Evolutionary conservation across 2,329 filamentous ascomycete genomes (phyloP), one percentile per base, ranked within the genome.

Genomic region (Lecanicillium sp.): DNA sequence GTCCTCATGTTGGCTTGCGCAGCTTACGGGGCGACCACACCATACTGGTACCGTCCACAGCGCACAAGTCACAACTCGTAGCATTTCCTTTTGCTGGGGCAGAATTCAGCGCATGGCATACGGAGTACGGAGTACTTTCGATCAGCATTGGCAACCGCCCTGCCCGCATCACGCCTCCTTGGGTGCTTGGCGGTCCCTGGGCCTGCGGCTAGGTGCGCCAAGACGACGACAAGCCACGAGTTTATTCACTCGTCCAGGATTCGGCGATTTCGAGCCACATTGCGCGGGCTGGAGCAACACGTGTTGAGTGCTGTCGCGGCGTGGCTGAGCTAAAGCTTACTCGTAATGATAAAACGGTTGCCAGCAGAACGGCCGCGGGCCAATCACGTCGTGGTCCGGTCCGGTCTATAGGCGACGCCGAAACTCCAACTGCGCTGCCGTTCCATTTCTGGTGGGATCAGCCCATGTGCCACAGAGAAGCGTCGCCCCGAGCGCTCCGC

Each of bases 251-350:
- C 11, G 19, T 33, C 12, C 26, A 33, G 36, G 35, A 20, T 17
- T 33, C 44, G 44, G 35, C 26, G 27, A 40, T 26, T 39, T 32
- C n/a, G 36, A 40, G 20, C 35, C 35, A 39, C 20, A 24, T n/a
- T 12, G 26, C 24, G 36, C 23, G 21, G 33, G 21, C 21, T 38
- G 27, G n/a, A 29, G 23, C 35, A 47, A 33, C 44, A 47, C 44
- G 44, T 47, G 44, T 37, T 37, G 36, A 33, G 23, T n/a, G 12
- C 14, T 15, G 27, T 10, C 11, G 27, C 24, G 20, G 35, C 36
- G 35, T 47, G 36, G 36, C 44, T 47, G 26, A 47, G 44, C 35
- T 26, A 38, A 42, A 38, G 19, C 36, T 47, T 40, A 26, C 44
- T 47, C 44, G 44, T 32, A 40, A 40, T n/a, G n/a, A n/a, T 33